These are phyloP conservation scores for Pseudogymnoascus sp. DNA, from an alignment of 2,329 filamentous ascomycete genomes.

Conservation along the genomic window DNA sequence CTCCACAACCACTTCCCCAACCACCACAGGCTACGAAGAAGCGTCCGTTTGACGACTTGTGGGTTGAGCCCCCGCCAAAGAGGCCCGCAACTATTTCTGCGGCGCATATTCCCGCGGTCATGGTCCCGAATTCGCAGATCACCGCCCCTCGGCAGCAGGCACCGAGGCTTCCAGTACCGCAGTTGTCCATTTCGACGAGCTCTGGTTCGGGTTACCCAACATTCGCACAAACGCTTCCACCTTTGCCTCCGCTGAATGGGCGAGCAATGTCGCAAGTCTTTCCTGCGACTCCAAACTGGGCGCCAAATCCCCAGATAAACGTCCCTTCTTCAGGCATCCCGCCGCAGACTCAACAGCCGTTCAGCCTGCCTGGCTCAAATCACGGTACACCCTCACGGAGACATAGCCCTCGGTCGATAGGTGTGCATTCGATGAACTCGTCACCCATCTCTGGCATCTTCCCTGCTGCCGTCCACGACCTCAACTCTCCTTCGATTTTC, in stretches of 20 bases:
- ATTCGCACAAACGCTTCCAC: slow-evolving; percentile 23
- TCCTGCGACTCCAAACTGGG: slow-evolving; percentile 45
- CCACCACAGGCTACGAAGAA: slow-evolving; percentile 39
- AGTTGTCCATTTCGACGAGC: slow-evolving; percentile 45
- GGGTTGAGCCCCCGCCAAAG: slow-evolving; percentile 51
- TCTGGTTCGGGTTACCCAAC: slow-evolving; percentile 21
- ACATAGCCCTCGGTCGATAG: slow-evolving; percentile 27
- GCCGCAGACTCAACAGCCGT: slow-evolving; percentile 17
- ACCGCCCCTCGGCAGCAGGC: slow-evolving; percentile 26
- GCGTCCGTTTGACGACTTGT: slow-evolving; percentile 48
- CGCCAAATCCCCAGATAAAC: slow-evolving; percentile 34
- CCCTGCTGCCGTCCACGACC: slow-evolving; percentile 43
- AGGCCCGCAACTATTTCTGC: slow-evolving; percentile 23
- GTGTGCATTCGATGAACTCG: slow-evolving; percentile 29
- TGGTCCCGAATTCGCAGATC: slow-evolving; percentile 13
- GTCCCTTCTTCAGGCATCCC: slow-evolving; percentile 22
- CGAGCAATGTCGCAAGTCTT: slow-evolving; percentile 75
- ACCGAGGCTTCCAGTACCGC: slow-evolving; percentile 60
- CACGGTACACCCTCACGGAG: slow-evolving; percentile 30
- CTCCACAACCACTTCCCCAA: slow-evolving; percentile 28
- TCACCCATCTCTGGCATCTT: slow-evolving; percentile 30
- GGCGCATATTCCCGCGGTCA: slow-evolving; percentile 12
- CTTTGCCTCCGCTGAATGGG: slow-evolving; percentile 27
- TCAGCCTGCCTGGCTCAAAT: slow-evolving; percentile 1
- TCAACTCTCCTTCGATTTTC: slow-evolving; percentile 72